Percentiles rank a stretch among this genome's conserved stretches.
Evolutionary conservation across 129 eudicot genomes (phyloP).

Genomic region (Apium graveolens): DNA sequence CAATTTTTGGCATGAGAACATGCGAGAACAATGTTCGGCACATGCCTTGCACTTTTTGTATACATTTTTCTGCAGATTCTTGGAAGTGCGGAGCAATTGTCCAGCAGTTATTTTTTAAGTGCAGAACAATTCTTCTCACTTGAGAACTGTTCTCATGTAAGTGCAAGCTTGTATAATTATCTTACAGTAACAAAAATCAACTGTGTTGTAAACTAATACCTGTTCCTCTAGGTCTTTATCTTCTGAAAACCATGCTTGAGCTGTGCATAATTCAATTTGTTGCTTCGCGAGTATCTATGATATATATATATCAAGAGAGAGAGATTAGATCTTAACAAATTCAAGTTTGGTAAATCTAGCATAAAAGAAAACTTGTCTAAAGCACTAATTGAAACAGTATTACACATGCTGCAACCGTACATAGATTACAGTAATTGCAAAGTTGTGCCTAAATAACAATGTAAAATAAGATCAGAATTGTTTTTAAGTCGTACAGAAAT

Average conservation of each 20-base stretch:
- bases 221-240: conserved; percentile 58
- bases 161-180: background rate
- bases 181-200: background rate
- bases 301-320: background rate
- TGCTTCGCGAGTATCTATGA: conserved; percentile 52
- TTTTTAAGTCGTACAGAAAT: background rate
- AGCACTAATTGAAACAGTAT: background rate
- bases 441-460: background rate
- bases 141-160: background rate
- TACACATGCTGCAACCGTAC: background rate
- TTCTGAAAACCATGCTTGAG: conserved; percentile 68
- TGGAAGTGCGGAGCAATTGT: background rate
- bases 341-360: background rate
- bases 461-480: too few relatives aligned
- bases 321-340: background rate
- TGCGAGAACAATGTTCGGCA: background rate
- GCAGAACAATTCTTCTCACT: background rate
- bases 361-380: background rate
- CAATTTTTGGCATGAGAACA: background rate
- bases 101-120: too few relatives aligned
- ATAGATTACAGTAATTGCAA: background rate
- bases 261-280: conserved; percentile 58
- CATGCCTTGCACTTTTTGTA: background rate
- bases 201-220: conserved; percentile 30
- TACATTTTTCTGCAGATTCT: background rate